Base-by-base conservation (phyloP, 2,329 filamentous ascomycete genomes). In the Trichoderma harzianum region DNA sequence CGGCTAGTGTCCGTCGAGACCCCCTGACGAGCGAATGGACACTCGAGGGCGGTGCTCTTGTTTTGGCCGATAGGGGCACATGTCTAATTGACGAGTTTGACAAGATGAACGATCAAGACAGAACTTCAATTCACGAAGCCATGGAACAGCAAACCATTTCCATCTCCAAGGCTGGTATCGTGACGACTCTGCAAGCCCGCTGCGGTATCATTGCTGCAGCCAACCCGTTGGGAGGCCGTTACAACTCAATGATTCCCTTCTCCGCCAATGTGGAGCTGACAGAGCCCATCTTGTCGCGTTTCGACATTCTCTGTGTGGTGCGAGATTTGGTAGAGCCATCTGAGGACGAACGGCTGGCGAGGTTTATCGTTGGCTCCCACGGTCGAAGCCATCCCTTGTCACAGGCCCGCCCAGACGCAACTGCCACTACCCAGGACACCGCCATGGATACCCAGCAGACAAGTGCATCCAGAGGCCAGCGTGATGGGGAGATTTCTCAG, bases 61-160 rank as follows among this genome's bases (percentile, higher is more conserved):
- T 99, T 78, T 89, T 99, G 70, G 96, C 96, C 18, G 96, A 99
- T 80, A 92, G 93, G 75, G 96, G 96, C 53, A 97, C 94, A 18
- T 98, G 96, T 78, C 86, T 99, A 34, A 99, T 99, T 74, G 96
- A 99, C 78, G 96, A 99, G 83, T 99, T 99, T 78, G 96, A 99
- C 88, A 99, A 99, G 87, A 99, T 99, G 96, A 98, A 98, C 81
- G 96, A 99, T 80, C 94, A 98, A 80, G 96, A 99, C 81, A 90
- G 96, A 75, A 98, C 96, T 1, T 97, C 94, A 8, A 99, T 99
- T 76, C 96, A 99, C 87, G 96, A 99, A 86, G 96, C 96, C 73
- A 99, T 99, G 96, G 96, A 99, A 82, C 96, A 99, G 83, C 96
- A 99, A 83, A 99, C 96, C 1, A 99, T 99, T 76, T 98, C 95